Evolutionary conservation across 331 rosid genomes (phyloP), one percentile per base, ranked within the genome.

Genomic region (Telfairia occidentalis): DNA sequence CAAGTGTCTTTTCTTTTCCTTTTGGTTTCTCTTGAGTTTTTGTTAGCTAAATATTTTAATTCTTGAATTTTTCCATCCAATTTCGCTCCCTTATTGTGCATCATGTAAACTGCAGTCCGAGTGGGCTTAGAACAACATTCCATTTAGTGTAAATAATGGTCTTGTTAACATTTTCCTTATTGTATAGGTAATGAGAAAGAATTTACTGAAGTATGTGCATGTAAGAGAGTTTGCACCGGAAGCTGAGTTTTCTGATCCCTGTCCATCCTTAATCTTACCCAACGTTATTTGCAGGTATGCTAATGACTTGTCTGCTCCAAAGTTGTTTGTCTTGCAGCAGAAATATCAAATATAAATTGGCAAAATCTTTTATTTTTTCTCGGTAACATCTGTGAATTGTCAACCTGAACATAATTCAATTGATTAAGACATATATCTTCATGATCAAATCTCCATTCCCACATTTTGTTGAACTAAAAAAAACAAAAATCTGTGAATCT

Each of bases 221-320:
- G 89, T 91, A 18, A 91, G 83, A 79, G 98, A 94, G 89, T 94
- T 92, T 78, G 98, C 98, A 73, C 96, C 98, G 26, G 98, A 90
- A 87, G 97, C 97, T 30, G 86, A 85, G 81, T 91, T 91, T 84
- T 79, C 73, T 2, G 84, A 84, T 85, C 86, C 76, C 48, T 79
- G 84, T 64, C 85, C 86, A 21, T 88, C 96, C 74, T 86, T 94
- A 84, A 70, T 84, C 86, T 81, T 94, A 80, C 86, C 96, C 82
- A 88, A 91, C 78, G 92, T 90, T 82, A 87, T 92, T 73, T 90
- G 98, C 98, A 92, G 98, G 98, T 92, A 87, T 21, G 52, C n/a
- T 9, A 30, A 50, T 48, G 50, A 18, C 38, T 16, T 67, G 43
- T 71, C 59, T 67, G 8, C 57, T 70, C 42, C 58, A 46, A 12